Conservation (phyloP, 2,329 filamentous ascomycete species). For the Didymella sp. region DNA sequence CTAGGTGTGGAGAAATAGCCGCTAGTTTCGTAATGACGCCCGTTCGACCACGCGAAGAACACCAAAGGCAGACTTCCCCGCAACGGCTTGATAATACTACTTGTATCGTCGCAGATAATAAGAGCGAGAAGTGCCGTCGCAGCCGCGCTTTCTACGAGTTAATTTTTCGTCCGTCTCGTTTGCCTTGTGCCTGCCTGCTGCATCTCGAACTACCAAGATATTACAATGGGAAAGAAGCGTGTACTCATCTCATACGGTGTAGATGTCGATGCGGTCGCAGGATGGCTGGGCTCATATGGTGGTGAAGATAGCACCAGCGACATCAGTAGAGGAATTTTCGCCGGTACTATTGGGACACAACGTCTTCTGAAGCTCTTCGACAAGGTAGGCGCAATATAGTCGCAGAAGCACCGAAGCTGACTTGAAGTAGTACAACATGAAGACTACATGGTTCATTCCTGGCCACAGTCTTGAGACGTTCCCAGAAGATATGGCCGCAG, state of each 20-base stretch:
- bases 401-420: background rate
- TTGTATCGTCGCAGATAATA: constrained; percentile 4
- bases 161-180: background rate
- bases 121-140: constrained; percentile 4
- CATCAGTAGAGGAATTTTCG: constrained; percentile 72
- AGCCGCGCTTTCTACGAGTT: background rate
- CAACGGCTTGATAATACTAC: constrained; percentile 10
- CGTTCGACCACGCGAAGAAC: constrained; percentile 10
- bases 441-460: constrained; percentile 70
- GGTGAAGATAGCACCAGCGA: constrained; percentile 75
- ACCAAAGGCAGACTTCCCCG: constrained; percentile 22
- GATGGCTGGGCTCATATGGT: constrained; percentile 77
- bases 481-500: constrained; percentile 66
- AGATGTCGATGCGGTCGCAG: constrained; percentile 72
- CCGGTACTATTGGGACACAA: constrained; percentile 71
- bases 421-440: constrained; percentile 64
- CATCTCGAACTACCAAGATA: background rate
- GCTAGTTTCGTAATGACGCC: constrained; percentile 13
- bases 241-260: constrained; percentile 69
- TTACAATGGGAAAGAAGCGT: constrained; percentile 56
- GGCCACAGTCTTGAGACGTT: constrained; percentile 69
- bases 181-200: background rate
- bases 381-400: constrained; percentile 49
- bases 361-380: constrained; percentile 74
- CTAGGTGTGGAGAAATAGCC: background rate